These are phyloP conservation scores for Candida khao-thaluensis DNA, from an alignment of 805 yeast genomes.

Conservation along the genomic window DNA sequence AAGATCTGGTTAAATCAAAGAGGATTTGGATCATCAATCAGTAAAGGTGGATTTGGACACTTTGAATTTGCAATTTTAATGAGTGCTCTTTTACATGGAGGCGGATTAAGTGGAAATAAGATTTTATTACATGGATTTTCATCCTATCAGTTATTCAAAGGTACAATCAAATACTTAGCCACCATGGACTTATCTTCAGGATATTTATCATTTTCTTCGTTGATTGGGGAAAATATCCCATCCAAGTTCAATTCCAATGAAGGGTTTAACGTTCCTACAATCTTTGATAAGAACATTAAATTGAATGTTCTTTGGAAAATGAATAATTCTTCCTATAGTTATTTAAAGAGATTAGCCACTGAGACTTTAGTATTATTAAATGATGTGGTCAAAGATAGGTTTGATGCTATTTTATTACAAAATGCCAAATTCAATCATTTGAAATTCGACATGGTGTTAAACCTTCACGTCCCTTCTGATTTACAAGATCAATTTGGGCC, in stretches of 20 bases:
- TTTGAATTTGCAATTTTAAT: conserved; percentile 82
- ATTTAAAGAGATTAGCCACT: conserved; percentile 62
- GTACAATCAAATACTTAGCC: conserved; percentile 78
- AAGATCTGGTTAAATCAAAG: conserved; percentile 88
- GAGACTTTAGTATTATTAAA: conserved; percentile 67
- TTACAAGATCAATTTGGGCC: conserved; percentile 57
- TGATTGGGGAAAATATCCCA: conserved; percentile 43
- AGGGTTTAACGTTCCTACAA: conserved; percentile 72
- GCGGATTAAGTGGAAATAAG: conserved; percentile 72
- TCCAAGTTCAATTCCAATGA: conserved; percentile 46
- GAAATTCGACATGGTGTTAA: conserved; percentile 65
- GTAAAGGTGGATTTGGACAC: conserved; percentile 84
- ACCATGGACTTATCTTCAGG: conserved; percentile 71
- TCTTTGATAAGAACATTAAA: conserved; percentile 73
- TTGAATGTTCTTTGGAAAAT: conserved; percentile 81
- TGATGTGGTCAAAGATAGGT: conserved; percentile 82
- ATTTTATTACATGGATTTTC: conserved; percentile 85
- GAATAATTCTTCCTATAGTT: conserved; percentile 63
- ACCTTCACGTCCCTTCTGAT: conserved; percentile 47
- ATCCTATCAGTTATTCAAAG: conserved; percentile 90
- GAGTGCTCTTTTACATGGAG: conserved; percentile 82
- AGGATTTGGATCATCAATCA: conserved; percentile 64
- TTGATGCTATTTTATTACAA: conserved; percentile 70
- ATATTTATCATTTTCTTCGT: conserved; percentile 64
- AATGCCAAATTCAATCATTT: conserved; percentile 52